phyloP scores from a whole-genome alignment of 148 eudicot species.

The Mesembryanthemum crystallinum region DNA sequence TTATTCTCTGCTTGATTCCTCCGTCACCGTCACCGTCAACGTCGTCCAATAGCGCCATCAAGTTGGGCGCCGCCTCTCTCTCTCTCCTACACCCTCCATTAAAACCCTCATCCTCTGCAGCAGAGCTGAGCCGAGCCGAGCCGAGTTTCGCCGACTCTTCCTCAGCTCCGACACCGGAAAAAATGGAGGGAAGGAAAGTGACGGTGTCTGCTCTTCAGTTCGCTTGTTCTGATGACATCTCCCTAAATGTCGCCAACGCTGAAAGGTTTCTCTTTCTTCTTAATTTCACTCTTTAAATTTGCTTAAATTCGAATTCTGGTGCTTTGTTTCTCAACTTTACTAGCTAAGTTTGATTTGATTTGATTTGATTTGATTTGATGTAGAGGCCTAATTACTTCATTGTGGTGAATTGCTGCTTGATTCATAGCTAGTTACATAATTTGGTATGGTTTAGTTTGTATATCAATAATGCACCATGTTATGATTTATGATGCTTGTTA shows the following conservation, averaged over 20 bases:
- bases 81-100: constrained; percentile 10
- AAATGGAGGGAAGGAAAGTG: constrained; percentile 50
- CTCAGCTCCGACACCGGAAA: not conserved
- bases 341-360: not conserved
- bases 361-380: not conserved
- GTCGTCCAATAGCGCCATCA: not conserved
- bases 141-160: not conserved
- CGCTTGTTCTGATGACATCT: constrained; percentile 77
- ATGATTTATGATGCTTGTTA: too few relatives aligned
- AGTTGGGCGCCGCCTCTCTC: not conserved
- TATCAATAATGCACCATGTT: too few relatives aligned
- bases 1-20: not conserved
- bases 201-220: constrained; percentile 77
- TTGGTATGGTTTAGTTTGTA: too few relatives aligned
- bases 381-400: not conserved
- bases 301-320: not conserved
- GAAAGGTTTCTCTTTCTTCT: constrained; percentile 51
- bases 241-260: constrained; percentile 65
- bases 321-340: not conserved
- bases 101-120: not conserved
- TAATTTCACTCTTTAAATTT: not conserved
- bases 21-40: not conserved
- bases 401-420: not conserved
- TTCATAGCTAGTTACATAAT: too few relatives aligned
- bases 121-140: too few relatives aligned